Evolutionary conservation across 805 yeast species (phyloP), one percentile per base, ranked within the genome.

Genomic region (Kuraishia piskuri): DNA sequence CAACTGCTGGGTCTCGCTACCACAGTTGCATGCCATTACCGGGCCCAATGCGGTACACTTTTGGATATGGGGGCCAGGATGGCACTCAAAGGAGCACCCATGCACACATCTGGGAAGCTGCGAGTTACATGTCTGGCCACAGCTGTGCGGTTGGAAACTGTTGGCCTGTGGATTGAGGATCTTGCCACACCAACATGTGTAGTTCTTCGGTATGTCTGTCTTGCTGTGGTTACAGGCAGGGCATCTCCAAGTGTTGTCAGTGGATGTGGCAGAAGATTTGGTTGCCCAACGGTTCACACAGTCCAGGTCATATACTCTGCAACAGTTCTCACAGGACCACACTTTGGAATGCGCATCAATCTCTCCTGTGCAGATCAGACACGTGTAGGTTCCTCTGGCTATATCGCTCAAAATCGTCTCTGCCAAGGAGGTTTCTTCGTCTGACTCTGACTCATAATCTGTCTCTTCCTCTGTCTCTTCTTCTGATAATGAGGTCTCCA

Each of bases 151-250:
- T 50, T 75, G 70, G 51, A 83, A 67, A 20, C 74, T 67, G 60
- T 84, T 82, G 0, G 75, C 67, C 3, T 65, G 70, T 0, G 97
- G 97, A 57, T 87, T 80, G 20, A 79, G 70, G 2, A 77, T 78
- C 61, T 88, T 86, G 1, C 91, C 92, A 73, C 97, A 90, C 97
- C 97, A 90, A 63, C 97, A 90, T 0, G 79, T 79, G 66, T 79
- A 84, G 45, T 66, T 76, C 57, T 68, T 76, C 40, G 88, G 90
- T 48, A 78, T 73, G 61, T 69, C 69, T 21, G 50, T 40, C 48
- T 67, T 68, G 31, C 70, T 80, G 50, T 68, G 72, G 68, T 82
- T 89, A 65, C 96, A 88, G 2, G 87, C 78, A 0, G 97, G 97
- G 67, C 97, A 90, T 61, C 90, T 76, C 97, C 97, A 90, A 46